Evolutionary conservation across 164 flowering plant genomes (phyloP), one percentile per base, ranked within the genome.

Genomic region (Magnolia officinalis): DNA sequence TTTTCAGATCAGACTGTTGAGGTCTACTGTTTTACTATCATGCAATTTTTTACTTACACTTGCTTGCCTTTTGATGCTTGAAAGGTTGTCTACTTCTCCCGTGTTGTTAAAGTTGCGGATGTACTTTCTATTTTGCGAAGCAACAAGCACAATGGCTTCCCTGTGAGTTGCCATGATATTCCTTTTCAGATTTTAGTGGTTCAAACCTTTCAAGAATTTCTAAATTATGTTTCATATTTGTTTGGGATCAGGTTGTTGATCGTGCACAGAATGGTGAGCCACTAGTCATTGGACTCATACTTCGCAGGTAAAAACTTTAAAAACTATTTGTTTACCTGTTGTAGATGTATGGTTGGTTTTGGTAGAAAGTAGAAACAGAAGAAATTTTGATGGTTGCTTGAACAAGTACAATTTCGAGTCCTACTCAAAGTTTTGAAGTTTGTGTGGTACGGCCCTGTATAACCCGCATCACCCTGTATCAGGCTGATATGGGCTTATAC

Each of bases 111-210:
- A 86, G 98, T 96, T 86, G 91, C 89, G 4, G 96, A 94, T 77
- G 72, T 89, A 49, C 89, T 86, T 74, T 85, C 91, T 68, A 85
- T 91, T 82, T 78, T 96, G 82, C 88, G 85, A 73, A 83, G 86
- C 85, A 92, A 87, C 82, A 81, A 82, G 72, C 99, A 96, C 77
- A 96, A 92, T 81, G 99, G 99, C 49, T 96, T 90, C 76, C 99
- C 99, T 66, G 99, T 96, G 83, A 84, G 92, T 77, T 71, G 67
- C 24, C 20, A n/a, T 50, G 23, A 8, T 23, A 58, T 52, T 21
- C 18, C 51, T 65, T 31, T 58, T 64, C 10, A 67, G 55, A 18
- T 45, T 77, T 67, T 49, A 58, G 29, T 75, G 63, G 6, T 50
- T 11, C 8, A 19, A 64, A 64, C 24, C 45, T 66, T 58, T n/a